Percentiles rank a stretch among this genome's conserved stretches.
phyloP scores from a whole-genome alignment of 2,329 filamentous ascomycete species.

The Exophiala aquamarina region DNA sequence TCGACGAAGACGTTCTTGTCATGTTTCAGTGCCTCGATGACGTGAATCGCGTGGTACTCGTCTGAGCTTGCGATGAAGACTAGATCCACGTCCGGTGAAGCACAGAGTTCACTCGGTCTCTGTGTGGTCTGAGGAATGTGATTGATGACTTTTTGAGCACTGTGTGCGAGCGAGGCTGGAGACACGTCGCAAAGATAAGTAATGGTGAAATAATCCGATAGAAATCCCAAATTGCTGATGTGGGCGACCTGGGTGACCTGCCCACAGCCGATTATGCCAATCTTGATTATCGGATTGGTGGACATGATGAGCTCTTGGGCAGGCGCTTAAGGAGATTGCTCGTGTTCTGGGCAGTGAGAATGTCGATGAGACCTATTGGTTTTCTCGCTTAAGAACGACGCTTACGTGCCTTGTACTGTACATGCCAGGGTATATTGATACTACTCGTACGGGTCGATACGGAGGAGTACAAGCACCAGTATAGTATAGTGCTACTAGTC shows the following conservation, averaged over 20 bases:
- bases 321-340: too few species aligned
- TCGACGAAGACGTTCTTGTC: slow-evolving; percentile 61
- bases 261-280: slow-evolving; percentile 38
- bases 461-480: too few species aligned
- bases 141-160: slow-evolving; percentile 31
- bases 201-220: slow-evolving; percentile 47
- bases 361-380: too few species aligned
- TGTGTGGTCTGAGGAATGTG: slow-evolving; percentile 35
- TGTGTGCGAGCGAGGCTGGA: slow-evolving; percentile 39
- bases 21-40: slow-evolving; percentile 51
- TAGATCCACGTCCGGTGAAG: slow-evolving; percentile 48
- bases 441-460: too few species aligned
- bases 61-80: slow-evolving; percentile 57
- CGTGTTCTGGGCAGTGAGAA: too few species aligned
- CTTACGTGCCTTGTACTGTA: too few species aligned
- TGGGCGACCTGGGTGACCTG: slow-evolving; percentile 55
- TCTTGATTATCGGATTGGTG: slow-evolving; percentile 26
- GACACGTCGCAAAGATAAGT: slow-evolving; percentile 56
- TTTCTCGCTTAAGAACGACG: too few species aligned
- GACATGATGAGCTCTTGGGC: too few species aligned
- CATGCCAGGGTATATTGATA: too few species aligned
- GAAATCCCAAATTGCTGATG: slow-evolving; percentile 49
- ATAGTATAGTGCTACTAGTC: too few species aligned
- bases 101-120: slow-evolving; percentile 40
- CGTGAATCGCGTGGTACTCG: slow-evolving; percentile 56